phyloP scores from a whole-genome alignment of 352 stramenopile species.

The Pythium insidiosum region DNA sequence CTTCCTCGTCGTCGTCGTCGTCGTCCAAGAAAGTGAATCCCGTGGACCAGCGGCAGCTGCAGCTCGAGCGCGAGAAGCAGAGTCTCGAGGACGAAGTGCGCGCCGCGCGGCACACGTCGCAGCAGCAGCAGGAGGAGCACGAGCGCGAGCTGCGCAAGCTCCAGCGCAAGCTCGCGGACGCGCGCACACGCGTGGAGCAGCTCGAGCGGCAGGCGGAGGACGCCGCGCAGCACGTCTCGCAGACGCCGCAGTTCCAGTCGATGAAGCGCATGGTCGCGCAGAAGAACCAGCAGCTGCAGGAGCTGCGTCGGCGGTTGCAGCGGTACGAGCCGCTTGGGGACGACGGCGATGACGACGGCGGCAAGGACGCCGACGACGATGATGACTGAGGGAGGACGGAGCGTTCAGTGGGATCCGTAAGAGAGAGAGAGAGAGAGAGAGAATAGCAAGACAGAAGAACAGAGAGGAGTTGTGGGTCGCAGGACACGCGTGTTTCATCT shows the following conservation, averaged over 20 bases:
- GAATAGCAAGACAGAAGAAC: neutral
- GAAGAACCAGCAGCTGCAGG: constrained; percentile 78
- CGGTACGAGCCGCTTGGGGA: constrained; percentile 70
- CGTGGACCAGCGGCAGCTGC: constrained; percentile 8
- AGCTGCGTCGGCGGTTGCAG: constrained; percentile 53
- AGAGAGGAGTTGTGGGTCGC: neutral
- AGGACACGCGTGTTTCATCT: constrained; percentile 1
- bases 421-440: neutral
- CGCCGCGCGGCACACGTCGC: constrained; percentile 32
- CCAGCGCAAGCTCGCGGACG: constrained; percentile 48
- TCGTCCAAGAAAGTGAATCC: constrained; percentile 3
- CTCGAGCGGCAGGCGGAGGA: constrained; percentile 55
- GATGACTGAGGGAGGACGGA: neutral
- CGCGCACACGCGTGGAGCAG: constrained; percentile 40
- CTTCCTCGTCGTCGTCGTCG: neutral
- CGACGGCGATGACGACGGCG: constrained; percentile 41
- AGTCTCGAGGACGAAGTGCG: constrained; percentile 59
- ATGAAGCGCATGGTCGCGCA: constrained; percentile 77
- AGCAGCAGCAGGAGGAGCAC: constrained; percentile 40
- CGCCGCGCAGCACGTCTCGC: constrained; percentile 49
- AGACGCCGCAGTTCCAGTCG: constrained; percentile 78
- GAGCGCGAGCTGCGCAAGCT: constrained; percentile 39
- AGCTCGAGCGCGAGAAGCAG: constrained; percentile 17
- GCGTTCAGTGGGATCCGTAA: no score
- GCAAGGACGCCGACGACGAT: constrained; percentile 39